Percentiles rank a stretch among this genome's conserved stretches.
These are phyloP conservation scores for Athelia psychrophila DNA, from an alignment of 1,284 basidiomycete species.

Conservation along the genomic window DNA sequence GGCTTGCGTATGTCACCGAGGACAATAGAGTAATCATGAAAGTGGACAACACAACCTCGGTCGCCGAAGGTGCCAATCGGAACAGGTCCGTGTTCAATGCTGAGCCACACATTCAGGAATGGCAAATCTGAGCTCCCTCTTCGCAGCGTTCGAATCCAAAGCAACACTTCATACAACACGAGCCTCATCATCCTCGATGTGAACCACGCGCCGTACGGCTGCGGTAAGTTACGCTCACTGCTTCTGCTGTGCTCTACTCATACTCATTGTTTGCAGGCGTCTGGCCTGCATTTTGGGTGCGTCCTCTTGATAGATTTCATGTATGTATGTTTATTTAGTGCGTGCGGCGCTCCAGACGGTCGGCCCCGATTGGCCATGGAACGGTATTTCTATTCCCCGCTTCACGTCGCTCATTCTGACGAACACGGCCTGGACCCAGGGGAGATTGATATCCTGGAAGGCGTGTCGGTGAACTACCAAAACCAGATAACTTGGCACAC, in stretches of 20 bases:
- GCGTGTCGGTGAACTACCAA: slow-evolving; percentile 72
- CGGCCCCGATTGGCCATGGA: slow-evolving; percentile 46
- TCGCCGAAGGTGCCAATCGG: slow-evolving; percentile 51
- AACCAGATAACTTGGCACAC: slow-evolving; percentile 81
- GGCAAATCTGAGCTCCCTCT: no score
- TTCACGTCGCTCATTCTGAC: neutral
- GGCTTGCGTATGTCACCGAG: slow-evolving; percentile 50
- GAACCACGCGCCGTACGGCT: slow-evolving; percentile 68
- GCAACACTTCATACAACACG: slow-evolving; percentile 53
- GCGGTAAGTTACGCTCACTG: slow-evolving; percentile 39
- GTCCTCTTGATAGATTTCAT: neutral
- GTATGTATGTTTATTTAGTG: neutral
- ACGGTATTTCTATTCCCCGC: neutral
- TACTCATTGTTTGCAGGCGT: slow-evolving; percentile 35
- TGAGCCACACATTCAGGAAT: neutral
- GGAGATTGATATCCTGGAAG: slow-evolving; percentile 82
- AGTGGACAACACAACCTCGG: slow-evolving; percentile 59
- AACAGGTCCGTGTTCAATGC: slow-evolving; percentile 51
- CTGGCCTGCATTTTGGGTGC: slow-evolving; percentile 68
- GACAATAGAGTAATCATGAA: slow-evolving; percentile 69
- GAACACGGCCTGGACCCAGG: slow-evolving; percentile 35
- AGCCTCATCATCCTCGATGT: slow-evolving; percentile 71
- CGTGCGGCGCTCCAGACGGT: slow-evolving; percentile 28
- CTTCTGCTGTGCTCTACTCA: slow-evolving; percentile 1
- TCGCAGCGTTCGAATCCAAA: slow-evolving; percentile 58